These are phyloP conservation scores for Neurospora discreta DNA, from an alignment of 495 filamentous ascomycete genomes.

Conservation along the genomic window DNA sequence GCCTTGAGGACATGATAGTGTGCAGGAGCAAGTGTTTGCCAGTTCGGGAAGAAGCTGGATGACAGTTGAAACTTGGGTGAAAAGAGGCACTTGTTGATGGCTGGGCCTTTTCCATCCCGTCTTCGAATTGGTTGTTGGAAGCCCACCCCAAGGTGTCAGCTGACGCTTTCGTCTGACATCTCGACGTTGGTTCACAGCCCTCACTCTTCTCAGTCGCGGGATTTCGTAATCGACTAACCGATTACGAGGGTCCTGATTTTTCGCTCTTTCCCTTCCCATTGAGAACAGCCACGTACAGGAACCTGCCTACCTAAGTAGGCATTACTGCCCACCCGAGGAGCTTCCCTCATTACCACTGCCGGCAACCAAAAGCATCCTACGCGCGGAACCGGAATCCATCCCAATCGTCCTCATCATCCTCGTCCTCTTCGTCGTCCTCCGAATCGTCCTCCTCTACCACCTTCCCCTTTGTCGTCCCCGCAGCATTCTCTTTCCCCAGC, in stretches of 20 bases:
- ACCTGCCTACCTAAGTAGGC: background rate
- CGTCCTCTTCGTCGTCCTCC: slow-evolving; percentile 35
- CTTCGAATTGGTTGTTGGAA: background rate
- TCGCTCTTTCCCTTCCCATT: background rate
- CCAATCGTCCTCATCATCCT: slow-evolving; percentile 51
- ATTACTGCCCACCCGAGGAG: background rate
- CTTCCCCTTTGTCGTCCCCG: slow-evolving; percentile 5
- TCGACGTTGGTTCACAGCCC: background rate
- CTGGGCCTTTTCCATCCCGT: background rate
- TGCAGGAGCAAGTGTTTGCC: background rate
- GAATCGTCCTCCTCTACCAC: slow-evolving; percentile 25
- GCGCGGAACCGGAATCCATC: slow-evolving; percentile 56
- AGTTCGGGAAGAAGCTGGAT: background rate
- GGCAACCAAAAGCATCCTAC: background rate
- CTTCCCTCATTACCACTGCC: background rate
- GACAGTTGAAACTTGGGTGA: background rate
- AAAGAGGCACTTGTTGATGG: background rate
- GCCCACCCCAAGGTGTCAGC: background rate
- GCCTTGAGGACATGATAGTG: background rate
- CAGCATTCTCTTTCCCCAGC: slow-evolving; percentile 29
- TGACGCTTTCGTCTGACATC: background rate
- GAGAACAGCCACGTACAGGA: background rate
- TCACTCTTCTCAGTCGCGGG: background rate
- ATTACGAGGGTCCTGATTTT: no score
- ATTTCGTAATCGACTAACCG: no score